Evolutionary conservation across 345 rosid genomes (phyloP), one percentile per base, ranked within the genome.

Genomic region (Citrus inodora): DNA sequence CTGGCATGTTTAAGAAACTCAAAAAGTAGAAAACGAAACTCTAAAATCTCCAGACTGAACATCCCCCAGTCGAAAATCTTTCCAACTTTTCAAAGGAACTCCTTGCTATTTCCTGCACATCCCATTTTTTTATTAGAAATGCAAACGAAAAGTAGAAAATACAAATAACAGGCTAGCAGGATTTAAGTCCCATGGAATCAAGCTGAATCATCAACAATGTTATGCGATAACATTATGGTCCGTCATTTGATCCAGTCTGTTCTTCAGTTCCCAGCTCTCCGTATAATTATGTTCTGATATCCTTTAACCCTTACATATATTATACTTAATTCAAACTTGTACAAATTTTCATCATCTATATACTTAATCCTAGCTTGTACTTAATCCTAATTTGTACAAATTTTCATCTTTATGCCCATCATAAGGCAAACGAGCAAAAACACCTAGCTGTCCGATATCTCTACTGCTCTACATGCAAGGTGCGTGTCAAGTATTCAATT

Each of bases 51-150:
- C 67, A 27, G 32, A 48, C 67, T 30, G 70, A 21, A 46, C 64
- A 17, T 71, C 27, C 19, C 40, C 61, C 32, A 30, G 21, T 30
- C 37, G 48, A 40, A 35, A 35, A 46, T 63, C 27, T 11, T 33
- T 28, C 7, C 64, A 6, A 28, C 9, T 21, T 33, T 13, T 6
- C 32, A 19, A 75, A 62, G 24, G 5, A 28, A 67, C 55, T 42
- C 59, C 28, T 30, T 30, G 76, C 48, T 69, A 83, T 76, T 71
- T 81, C 86, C 86, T 84, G 84, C 80, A 81, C 28, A 42, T 32
- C 51, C 35, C 38, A 21, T 22, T 10, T 21, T 7, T 11, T 32
- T 3, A 11, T 55, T 32, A 51, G 9, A 76, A 37, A 51, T 7
- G 8, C 11, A 21, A 8, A 2, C 25, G 17, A 37, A 10, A 17